These are phyloP conservation scores for Citrullus mucosospermus DNA, from an alignment of 306 rosid species.

Conservation along the genomic window DNA sequence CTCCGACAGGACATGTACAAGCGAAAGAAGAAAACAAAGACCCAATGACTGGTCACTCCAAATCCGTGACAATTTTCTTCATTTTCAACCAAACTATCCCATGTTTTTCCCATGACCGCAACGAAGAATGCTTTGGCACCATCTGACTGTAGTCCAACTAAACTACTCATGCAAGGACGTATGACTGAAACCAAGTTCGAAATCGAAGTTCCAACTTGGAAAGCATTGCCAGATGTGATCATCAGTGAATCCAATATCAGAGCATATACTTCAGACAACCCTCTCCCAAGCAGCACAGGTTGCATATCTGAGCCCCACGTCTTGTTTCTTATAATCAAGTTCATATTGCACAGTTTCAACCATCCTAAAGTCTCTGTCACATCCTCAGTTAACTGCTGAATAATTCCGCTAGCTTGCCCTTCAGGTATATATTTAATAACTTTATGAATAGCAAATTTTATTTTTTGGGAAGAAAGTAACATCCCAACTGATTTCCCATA, in stretches of 20 bases:
- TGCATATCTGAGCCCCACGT: conserved; percentile 24
- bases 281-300: conserved; percentile 62
- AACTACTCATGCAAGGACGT: conserved; percentile 50
- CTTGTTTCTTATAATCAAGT: conserved; percentile 14
- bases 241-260: conserved; percentile 53
- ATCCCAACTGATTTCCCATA: conserved; percentile 54
- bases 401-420: conserved; percentile 66
- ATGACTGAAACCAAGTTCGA: conserved; percentile 40
- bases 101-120: conserved; percentile 30
- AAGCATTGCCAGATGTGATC: conserved; percentile 60
- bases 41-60: conserved; percentile 54
- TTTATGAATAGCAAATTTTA: conserved; percentile 37
- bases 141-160: conserved; percentile 49
- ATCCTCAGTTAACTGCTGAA: conserved; percentile 44
- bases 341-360: conserved; percentile 35
- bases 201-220: conserved; percentile 43
- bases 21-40: conserved; percentile 60
- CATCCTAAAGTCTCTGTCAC: conserved; percentile 58
- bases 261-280: conserved; percentile 62
- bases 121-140: conserved; percentile 37
- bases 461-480: conserved; percentile 42
- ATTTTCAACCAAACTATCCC: conserved; percentile 23
- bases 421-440: conserved; percentile 66
- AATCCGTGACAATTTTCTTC: conserved; percentile 27
- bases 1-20: conserved; percentile 58